Evolutionary conservation across 441 rosid species (phyloP).

Genomic region (Daphne laureola): DNA sequence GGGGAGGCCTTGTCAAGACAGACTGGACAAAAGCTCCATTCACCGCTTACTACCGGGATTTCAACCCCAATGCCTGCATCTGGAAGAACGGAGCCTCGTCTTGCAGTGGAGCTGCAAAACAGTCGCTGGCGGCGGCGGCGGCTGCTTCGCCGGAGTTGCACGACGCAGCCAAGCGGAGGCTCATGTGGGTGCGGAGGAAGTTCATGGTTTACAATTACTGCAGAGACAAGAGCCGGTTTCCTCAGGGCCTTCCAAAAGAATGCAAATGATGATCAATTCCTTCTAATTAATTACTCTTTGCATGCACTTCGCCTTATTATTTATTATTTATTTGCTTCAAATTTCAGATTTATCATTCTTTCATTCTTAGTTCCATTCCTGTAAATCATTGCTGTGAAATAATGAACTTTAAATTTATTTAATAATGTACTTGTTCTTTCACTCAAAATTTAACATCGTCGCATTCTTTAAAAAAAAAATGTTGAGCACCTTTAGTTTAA

Average conservation of each 20-base stretch:
- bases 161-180: slow-evolving; percentile 10
- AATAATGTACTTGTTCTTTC: too few relatives aligned
- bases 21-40: slow-evolving; percentile 13
- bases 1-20: slow-evolving; percentile 10
- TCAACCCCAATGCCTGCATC: slow-evolving; percentile 1
- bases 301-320: too few relatives aligned
- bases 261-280: background rate
- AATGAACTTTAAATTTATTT: too few relatives aligned
- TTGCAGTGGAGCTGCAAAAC: background rate
- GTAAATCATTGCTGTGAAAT: too few relatives aligned
- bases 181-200: slow-evolving; percentile 29
- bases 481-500: too few relatives aligned
- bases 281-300: too few relatives aligned
- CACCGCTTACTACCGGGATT: slow-evolving; percentile 7
- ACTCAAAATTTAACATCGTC: too few relatives aligned
- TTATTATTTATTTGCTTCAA: too few relatives aligned
- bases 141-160: slow-evolving; percentile 13
- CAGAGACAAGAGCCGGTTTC: slow-evolving; percentile 26
- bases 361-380: too few relatives aligned
- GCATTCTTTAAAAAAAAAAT: too few relatives aligned
- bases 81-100: background rate
- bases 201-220: slow-evolving; percentile 38
- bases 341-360: too few relatives aligned
- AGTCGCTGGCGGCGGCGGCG: background rate
- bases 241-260: slow-evolving; percentile 20